Conservation (phyloP, 371 early-diverging fungal genomes). For the Circinella umbellata region DNA sequence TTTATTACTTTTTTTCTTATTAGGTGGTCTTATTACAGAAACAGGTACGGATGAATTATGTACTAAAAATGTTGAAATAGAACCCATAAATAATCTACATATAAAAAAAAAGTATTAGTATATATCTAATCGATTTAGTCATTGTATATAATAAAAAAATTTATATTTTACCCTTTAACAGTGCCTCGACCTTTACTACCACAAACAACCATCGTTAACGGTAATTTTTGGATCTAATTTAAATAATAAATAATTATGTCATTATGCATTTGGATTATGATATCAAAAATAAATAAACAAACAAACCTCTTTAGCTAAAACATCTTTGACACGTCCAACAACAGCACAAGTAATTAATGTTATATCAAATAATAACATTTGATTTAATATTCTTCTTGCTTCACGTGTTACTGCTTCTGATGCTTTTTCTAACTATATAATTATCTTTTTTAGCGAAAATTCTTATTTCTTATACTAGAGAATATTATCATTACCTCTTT, state of each 20-base stretch:
- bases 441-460: background rate
- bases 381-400: slow-evolving; percentile 31
- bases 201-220: slow-evolving; percentile 60
- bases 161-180: slow-evolving; percentile 52
- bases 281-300: too few species aligned
- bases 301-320: slow-evolving; percentile 36
- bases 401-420: slow-evolving; percentile 23
- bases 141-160: too few species aligned
- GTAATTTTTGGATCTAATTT: slow-evolving; percentile 50
- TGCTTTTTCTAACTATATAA: background rate
- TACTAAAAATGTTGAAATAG: slow-evolving; percentile 61
- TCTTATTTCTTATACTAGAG: too few species aligned
- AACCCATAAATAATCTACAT: slow-evolving; percentile 51
- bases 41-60: slow-evolving; percentile 67
- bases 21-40: slow-evolving; percentile 57
- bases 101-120: background rate
- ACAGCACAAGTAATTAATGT: slow-evolving; percentile 51
- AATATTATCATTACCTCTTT: background rate
- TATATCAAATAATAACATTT: slow-evolving; percentile 56
- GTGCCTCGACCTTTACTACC: slow-evolving; percentile 61
- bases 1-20: slow-evolving; percentile 33
- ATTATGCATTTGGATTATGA: background rate
- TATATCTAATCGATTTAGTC: too few species aligned
- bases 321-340: slow-evolving; percentile 57
- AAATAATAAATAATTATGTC: background rate